Percentiles rank a stretch among this genome's conserved stretches.
Evolutionary conservation across 116 monocot genomes (phyloP).

Genomic region (Zostera marina): DNA sequence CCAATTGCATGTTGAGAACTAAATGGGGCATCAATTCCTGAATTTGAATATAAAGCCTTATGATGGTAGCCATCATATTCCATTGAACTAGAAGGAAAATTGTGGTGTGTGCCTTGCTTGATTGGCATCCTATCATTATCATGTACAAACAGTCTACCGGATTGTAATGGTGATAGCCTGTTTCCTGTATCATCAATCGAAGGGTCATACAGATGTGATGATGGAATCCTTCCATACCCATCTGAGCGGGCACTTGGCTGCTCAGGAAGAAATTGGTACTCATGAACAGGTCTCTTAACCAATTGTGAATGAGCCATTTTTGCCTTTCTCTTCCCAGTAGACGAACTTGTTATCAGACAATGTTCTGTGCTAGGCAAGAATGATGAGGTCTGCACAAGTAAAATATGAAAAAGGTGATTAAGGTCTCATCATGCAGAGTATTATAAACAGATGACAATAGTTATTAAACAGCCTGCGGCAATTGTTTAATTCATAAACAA

Average conservation of each 20-base stretch:
- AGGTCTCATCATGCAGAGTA: not conserved
- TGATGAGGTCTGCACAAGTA: conserved; percentile 31
- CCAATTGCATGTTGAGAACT: conserved; percentile 22
- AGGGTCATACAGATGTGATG: conserved; percentile 43
- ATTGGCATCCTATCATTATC: conserved; percentile 40
- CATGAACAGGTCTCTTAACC: conserved; percentile 45
- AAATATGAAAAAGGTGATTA: not conserved
- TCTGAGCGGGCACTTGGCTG: conserved; percentile 53
- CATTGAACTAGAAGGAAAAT: conserved; percentile 19
- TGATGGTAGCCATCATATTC: conserved; percentile 29
- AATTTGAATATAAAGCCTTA: conserved; percentile 13
- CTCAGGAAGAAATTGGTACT: conserved; percentile 84
- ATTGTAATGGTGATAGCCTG: conserved; percentile 23
- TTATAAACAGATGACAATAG: not conserved
- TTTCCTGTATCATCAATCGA: conserved; percentile 21
- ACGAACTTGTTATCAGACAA: conserved; percentile 34
- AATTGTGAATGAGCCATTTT: conserved; percentile 29
- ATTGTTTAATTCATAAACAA: not conserved
- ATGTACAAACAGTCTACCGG: conserved; percentile 34
- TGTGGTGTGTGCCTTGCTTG: conserved; percentile 32
- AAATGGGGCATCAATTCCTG: conserved; percentile 23
- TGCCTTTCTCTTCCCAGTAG: conserved; percentile 35
- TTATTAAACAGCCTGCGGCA: not conserved
- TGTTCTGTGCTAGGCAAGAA: conserved; percentile 52
- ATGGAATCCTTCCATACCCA: conserved; percentile 34